phyloP scores from a whole-genome alignment of 495 filamentous ascomycete genomes.

The Penicillium nucicola region DNA sequence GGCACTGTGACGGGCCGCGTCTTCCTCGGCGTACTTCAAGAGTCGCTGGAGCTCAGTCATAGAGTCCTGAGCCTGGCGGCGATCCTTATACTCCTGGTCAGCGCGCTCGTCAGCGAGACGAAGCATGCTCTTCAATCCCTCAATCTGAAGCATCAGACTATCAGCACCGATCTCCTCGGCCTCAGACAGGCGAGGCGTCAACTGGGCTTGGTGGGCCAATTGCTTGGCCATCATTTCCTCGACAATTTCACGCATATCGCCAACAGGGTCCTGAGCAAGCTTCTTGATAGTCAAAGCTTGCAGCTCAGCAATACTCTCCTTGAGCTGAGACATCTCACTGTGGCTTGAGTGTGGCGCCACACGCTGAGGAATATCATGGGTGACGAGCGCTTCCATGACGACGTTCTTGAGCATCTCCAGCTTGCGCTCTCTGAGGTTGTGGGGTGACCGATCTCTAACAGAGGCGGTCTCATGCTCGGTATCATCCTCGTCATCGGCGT shows the following conservation, averaged over 20 bases:
- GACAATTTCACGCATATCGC: slow-evolving; percentile 43
- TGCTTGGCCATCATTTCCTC: slow-evolving; percentile 45
- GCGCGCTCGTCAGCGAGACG: slow-evolving; percentile 47
- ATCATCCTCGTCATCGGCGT: slow-evolving; percentile 94
- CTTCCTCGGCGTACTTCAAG: slow-evolving; percentile 72
- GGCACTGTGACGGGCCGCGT: slow-evolving; percentile 63
- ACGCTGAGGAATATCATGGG: slow-evolving; percentile 42
- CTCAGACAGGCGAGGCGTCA: slow-evolving; percentile 31
- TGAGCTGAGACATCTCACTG: slow-evolving; percentile 49
- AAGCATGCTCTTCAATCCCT: slow-evolving; percentile 53
- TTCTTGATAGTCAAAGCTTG: slow-evolving; percentile 44
- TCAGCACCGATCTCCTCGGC: slow-evolving; percentile 48
- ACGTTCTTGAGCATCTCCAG: slow-evolving; percentile 78
- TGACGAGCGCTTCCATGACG: slow-evolving; percentile 73
- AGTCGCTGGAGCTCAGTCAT: slow-evolving; percentile 67
- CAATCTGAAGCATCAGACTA: slow-evolving; percentile 51
- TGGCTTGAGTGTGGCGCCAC: slow-evolving; percentile 33
- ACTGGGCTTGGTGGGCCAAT: slow-evolving; percentile 20
- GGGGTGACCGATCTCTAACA: slow-evolving; percentile 53
- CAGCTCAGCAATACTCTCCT: slow-evolving; percentile 57
- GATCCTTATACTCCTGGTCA: slow-evolving; percentile 59
- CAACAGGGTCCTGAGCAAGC: slow-evolving; percentile 35
- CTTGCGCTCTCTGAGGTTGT: slow-evolving; percentile 68
- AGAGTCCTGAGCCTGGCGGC: slow-evolving; percentile 69
- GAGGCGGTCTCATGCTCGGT: slow-evolving; percentile 48